A percentile compares a stretch with the other conserved stretches of the same genome.
These are phyloP conservation scores for Hydnum rufescens DNA, from an alignment of 768 basidiomycete genomes.

Conservation along the genomic window DNA sequence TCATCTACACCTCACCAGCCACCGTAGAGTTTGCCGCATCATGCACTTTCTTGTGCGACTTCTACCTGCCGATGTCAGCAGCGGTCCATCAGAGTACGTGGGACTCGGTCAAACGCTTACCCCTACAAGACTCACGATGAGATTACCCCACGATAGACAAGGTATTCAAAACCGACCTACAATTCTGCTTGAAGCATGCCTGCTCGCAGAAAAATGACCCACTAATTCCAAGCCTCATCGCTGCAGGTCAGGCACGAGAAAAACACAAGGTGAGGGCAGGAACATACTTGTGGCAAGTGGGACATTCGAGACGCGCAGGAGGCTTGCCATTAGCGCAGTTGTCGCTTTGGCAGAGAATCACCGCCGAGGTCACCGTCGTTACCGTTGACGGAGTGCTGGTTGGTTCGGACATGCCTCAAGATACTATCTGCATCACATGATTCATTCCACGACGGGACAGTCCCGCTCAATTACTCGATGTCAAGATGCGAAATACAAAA, in stretches of 20 bases:
- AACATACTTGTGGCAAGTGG: slow-evolving; percentile 77
- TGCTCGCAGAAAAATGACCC: slow-evolving; percentile 88
- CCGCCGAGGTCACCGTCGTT: background rate
- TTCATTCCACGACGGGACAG: no score
- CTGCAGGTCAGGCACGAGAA: slow-evolving; percentile 2
- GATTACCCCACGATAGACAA: no score
- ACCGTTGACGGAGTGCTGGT: background rate
- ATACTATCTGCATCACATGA: no score
- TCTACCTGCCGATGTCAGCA: no score
- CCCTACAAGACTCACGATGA: no score
- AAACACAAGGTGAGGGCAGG: background rate
- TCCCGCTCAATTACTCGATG: no score
- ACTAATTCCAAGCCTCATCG: slow-evolving; percentile 49
- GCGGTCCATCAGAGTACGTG: no score
- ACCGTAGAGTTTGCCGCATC: slow-evolving; percentile 22
- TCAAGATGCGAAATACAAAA: background rate
- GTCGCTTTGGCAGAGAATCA: slow-evolving; percentile 8
- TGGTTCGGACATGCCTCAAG: no score
- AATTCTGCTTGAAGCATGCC: slow-evolving; percentile 88
- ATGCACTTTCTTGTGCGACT: slow-evolving; percentile 65
- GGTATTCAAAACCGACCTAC: slow-evolving; percentile 38
- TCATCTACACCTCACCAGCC: slow-evolving; percentile 4
- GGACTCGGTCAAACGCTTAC: slow-evolving; percentile 8
- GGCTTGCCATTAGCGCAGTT: slow-evolving; percentile 41
- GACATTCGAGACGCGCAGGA: slow-evolving; percentile 74